These are phyloP conservation scores for Leptodontidium sp. DNA, from an alignment of 2,329 filamentous ascomycete species.

Conservation along the genomic window DNA sequence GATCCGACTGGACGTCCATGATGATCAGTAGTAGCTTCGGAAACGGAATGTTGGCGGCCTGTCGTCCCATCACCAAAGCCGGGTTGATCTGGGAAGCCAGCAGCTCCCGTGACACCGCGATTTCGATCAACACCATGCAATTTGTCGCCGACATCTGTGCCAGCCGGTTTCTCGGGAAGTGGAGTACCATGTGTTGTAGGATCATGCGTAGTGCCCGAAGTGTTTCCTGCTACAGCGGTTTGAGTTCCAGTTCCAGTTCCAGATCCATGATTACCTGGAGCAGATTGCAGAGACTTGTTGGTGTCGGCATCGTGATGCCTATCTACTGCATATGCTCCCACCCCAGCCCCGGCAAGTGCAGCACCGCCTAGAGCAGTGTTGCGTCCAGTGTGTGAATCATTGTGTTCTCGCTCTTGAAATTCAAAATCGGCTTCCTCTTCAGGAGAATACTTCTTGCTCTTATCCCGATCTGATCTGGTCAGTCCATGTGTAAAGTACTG, in stretches of 20 bases:
- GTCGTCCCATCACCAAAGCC: conserved; percentile 26
- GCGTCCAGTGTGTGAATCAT: conserved; percentile 35
- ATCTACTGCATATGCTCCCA: conserved; percentile 30
- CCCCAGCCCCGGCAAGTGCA: conserved; percentile 27
- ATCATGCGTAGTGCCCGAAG: conserved; percentile 27
- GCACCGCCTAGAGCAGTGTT: conserved; percentile 36
- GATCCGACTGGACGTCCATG: conserved; percentile 8
- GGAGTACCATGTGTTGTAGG: conserved; percentile 22
- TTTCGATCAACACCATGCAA: conserved; percentile 39
- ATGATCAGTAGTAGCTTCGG: conserved; percentile 22
- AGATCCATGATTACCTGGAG: conserved; percentile 30
- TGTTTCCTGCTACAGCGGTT: conserved; percentile 27
- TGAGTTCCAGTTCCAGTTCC: conserved; percentile 34
- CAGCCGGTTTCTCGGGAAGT: conserved; percentile 29
- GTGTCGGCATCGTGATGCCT: conserved; percentile 29
- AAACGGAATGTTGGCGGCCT: conserved; percentile 1
- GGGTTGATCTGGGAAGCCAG: conserved; percentile 23
- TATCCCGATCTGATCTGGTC: conserved; percentile 39
- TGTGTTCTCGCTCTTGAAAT: conserved; percentile 40
- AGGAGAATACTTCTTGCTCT: conserved; percentile 40
- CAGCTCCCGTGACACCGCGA: conserved; percentile 33
- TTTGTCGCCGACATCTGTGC: conserved; percentile 37
- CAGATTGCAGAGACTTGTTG: conserved; percentile 30
- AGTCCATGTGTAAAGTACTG: background rate
- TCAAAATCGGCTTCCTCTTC: conserved; percentile 43